These are phyloP conservation scores for Jamesozyma piceae DNA, from an alignment of 805 yeast genomes.

Conservation along the genomic window DNA sequence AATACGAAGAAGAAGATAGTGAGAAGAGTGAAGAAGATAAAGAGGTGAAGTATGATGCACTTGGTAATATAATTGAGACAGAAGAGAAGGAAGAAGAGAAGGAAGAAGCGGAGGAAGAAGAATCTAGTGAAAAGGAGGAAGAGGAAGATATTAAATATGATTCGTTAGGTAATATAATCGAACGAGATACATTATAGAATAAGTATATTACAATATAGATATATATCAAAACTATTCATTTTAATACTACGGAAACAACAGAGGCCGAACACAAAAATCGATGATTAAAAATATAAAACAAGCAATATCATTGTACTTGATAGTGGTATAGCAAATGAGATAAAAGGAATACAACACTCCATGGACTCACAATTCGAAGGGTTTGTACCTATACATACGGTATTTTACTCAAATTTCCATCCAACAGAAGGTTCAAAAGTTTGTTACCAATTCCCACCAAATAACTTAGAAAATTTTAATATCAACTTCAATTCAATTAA, in stretches of 20 bases:
- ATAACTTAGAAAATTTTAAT: slow-evolving; percentile 35
- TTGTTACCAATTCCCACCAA: slow-evolving; percentile 80
- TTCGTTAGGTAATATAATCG: slow-evolving; percentile 12
- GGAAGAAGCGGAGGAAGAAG: slow-evolving; percentile 7
- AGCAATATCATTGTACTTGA: too few relatives aligned
- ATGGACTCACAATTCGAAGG: slow-evolving; percentile 40
- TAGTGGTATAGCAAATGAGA: too few relatives aligned
- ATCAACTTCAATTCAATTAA: slow-evolving; percentile 75
- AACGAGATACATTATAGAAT: not conserved
- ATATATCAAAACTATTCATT: too few relatives aligned
- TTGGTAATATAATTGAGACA: slow-evolving; percentile 19
- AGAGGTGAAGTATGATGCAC: slow-evolving; percentile 13
- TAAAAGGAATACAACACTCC: too few relatives aligned
- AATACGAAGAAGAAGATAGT: slow-evolving; percentile 18
- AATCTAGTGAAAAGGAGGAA: slow-evolving; percentile 12
- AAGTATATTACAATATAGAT: too few relatives aligned
- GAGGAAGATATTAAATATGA: slow-evolving; percentile 20
- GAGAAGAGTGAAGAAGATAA: slow-evolving; percentile 3
- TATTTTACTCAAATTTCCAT: slow-evolving; percentile 86
- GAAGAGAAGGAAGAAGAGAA: slow-evolving; percentile 24
- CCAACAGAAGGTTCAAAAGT: slow-evolving; percentile 94
- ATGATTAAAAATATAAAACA: too few relatives aligned
- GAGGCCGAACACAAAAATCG: too few relatives aligned
- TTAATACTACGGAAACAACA: too few relatives aligned
- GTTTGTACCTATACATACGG: slow-evolving; percentile 79